These are phyloP conservation scores for Mycena albidolilacea DNA, from an alignment of 768 basidiomycete genomes.

Conservation along the genomic window DNA sequence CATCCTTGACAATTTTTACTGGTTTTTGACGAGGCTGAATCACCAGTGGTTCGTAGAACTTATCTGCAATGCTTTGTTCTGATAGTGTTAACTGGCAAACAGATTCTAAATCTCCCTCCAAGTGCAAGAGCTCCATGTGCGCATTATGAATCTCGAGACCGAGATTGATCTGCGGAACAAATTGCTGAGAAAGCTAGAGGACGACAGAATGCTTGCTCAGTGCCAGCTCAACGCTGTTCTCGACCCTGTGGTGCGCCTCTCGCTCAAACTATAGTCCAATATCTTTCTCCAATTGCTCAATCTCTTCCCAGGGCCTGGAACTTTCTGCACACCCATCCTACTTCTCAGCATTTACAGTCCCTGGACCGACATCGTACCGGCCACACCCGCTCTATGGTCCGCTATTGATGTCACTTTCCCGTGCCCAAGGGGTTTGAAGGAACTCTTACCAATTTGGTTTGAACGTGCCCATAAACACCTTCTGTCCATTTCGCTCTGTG, in stretches of 20 bases:
- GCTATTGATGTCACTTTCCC: not conserved
- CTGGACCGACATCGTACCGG: not conserved
- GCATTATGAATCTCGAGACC: not conserved
- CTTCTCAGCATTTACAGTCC: not conserved
- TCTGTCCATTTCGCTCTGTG: not conserved
- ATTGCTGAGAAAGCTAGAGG: not conserved
- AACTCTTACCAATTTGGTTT: not conserved
- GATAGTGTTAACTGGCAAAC: no score
- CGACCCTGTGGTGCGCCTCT: constrained; percentile 3
- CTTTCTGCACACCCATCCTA: not conserved
- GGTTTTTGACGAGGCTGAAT: no score
- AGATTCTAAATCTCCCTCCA: no score
- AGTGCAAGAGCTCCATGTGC: no score
- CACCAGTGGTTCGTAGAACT: no score
- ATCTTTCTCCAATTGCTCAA: constrained; percentile 3
- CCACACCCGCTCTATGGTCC: not conserved
- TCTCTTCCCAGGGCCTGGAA: not conserved
- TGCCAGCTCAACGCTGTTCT: not conserved
- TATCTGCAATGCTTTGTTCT: no score
- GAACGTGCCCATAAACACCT: not conserved
- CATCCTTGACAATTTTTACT: no score
- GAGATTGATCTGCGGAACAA: not conserved
- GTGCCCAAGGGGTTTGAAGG: not conserved
- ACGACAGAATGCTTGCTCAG: not conserved
- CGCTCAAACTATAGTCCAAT: not conserved